Evolutionary conservation across 371 early-diverging fungal genomes (phyloP).

Genomic region (Funneliformis caledonium): DNA sequence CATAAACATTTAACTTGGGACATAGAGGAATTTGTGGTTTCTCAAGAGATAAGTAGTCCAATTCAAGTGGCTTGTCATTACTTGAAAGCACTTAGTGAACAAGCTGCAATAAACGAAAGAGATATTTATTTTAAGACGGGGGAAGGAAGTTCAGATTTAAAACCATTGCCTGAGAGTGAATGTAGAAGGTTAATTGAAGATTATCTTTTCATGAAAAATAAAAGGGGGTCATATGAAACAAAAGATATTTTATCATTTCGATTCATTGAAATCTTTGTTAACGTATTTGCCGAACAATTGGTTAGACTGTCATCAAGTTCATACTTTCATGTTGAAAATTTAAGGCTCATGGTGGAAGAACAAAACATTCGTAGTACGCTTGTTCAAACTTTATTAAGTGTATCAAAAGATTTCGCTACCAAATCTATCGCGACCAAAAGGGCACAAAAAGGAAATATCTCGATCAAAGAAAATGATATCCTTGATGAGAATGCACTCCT

Average conservation of each 20-base stretch:
- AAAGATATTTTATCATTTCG: constrained; percentile 27
- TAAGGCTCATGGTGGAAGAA: constrained; percentile 29
- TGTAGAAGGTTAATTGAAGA: constrained; percentile 19
- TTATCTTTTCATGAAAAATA: constrained; percentile 23
- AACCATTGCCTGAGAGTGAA: neutral
- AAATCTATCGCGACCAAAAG: constrained; percentile 22
- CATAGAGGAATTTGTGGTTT: neutral
- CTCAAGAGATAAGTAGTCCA: constrained; percentile 27
- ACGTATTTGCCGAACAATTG: constrained; percentile 38
- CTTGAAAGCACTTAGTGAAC: constrained; percentile 5
- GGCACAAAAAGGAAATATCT: constrained; percentile 18
- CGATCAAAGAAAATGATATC: neutral
- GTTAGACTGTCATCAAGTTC: constrained; percentile 36
- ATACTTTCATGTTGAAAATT: constrained; percentile 32
- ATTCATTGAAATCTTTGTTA: constrained; percentile 38
- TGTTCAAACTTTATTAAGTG: constrained; percentile 10
- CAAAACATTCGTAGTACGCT: constrained; percentile 13
- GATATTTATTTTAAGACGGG: neutral
- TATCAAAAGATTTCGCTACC: constrained; percentile 39
- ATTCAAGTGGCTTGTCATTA: constrained; percentile 35
- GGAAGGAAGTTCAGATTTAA: neutral
- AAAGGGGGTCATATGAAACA: neutral
- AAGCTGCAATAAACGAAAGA: neutral
- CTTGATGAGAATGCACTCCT: neutral
- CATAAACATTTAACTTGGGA: constrained; percentile 25